Conservation (phyloP, 257 asterid species). For the Ilex aquifolium region DNA sequence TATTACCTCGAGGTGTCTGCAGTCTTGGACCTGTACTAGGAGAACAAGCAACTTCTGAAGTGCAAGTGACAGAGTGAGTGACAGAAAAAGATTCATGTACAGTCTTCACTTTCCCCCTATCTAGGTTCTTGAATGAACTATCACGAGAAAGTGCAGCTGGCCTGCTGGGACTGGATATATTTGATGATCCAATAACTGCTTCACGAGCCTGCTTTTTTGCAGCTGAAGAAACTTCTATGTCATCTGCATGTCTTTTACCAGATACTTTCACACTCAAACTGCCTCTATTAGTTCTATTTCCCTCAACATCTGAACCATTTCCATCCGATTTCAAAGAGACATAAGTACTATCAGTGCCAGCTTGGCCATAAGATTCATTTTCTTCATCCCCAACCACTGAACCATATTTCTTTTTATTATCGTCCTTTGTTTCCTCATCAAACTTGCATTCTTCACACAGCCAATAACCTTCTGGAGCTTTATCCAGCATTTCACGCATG, state of each 20-base stretch:
- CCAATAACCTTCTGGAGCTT: slow-evolving; percentile 87
- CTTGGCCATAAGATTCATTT: slow-evolving; percentile 47
- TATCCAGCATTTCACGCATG: slow-evolving; percentile 63
- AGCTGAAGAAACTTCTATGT: slow-evolving; percentile 60
- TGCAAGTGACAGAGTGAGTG: slow-evolving; percentile 27
- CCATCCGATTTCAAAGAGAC: slow-evolving; percentile 18
- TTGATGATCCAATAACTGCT: slow-evolving; percentile 42
- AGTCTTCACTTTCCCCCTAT: slow-evolving; percentile 43
- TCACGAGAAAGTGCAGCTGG: slow-evolving; percentile 48
- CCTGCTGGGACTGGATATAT: slow-evolving; percentile 34
- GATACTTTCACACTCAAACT: slow-evolving; percentile 21
- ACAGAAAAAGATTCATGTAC: slow-evolving; percentile 36
- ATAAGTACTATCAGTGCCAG: slow-evolving; percentile 33
- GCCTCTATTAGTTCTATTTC: slow-evolving; percentile 9
- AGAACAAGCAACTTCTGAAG: slow-evolving; percentile 32
- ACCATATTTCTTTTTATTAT: slow-evolving; percentile 37
- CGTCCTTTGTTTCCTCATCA: slow-evolving; percentile 36
- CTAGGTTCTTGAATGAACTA: slow-evolving; percentile 51
- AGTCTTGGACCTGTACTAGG: slow-evolving; percentile 44
- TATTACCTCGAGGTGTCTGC: slow-evolving; percentile 47
- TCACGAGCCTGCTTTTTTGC: slow-evolving; percentile 58
- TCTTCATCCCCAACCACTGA: slow-evolving; percentile 43
- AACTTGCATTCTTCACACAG: slow-evolving; percentile 85
- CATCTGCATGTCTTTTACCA: slow-evolving; percentile 62
- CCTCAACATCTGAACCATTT: slow-evolving; percentile 28